Conservation (phyloP, 352 stramenopile genomes). For the Phytophthora crassamura region DNA sequence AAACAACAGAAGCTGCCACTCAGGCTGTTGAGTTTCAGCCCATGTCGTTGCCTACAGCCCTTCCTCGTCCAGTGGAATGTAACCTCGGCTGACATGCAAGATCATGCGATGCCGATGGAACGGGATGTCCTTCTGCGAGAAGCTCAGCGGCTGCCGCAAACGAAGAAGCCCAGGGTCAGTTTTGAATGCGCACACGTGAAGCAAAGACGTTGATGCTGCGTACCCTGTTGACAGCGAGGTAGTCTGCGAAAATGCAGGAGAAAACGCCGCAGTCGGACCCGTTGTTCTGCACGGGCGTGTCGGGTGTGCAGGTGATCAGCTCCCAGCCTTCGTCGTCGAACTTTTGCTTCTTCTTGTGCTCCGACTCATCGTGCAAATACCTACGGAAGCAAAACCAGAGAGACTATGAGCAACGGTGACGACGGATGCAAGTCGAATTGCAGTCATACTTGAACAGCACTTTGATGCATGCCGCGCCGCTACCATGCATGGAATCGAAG, state of each 20-base stretch:
- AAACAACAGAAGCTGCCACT: constrained; percentile 11
- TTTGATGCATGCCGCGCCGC: constrained; percentile 72
- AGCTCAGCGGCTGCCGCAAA: constrained; percentile 57
- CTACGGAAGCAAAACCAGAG: constrained; percentile 30
- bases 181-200: neutral
- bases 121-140: constrained; percentile 84
- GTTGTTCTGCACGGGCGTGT: constrained; percentile 86
- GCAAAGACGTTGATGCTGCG: constrained; percentile 1
- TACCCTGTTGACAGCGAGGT: constrained; percentile 70
- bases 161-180: neutral
- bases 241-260: constrained; percentile 89
- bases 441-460: constrained; percentile 58
- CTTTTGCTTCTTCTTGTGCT: constrained; percentile 84
- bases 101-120: constrained; percentile 88
- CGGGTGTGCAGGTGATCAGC: constrained; percentile 56
- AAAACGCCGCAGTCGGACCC: constrained; percentile 88
- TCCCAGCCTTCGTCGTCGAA: constrained; percentile 73
- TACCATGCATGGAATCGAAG: constrained; percentile 86
- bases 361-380: constrained; percentile 84
- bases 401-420: neutral
- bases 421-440: neutral
- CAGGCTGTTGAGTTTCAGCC: neutral
- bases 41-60: constrained; percentile 37
- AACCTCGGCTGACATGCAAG: constrained; percentile 70
- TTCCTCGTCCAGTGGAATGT: constrained; percentile 73